Conservation (phyloP, 805 yeast species). For the Wickerhamomyces bovis region DNA sequence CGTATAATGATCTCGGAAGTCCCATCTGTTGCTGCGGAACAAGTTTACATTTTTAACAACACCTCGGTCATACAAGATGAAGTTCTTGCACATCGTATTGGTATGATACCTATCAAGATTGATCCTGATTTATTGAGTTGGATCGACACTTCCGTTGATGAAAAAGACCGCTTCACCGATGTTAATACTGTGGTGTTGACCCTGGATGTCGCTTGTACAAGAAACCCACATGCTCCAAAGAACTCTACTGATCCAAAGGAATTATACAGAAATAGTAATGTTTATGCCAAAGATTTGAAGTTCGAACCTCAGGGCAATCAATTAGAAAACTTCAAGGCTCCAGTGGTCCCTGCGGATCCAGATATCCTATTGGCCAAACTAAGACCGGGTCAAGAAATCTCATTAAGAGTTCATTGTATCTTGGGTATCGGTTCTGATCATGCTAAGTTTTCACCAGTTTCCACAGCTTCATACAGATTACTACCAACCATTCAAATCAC, state of each 20-base stretch:
- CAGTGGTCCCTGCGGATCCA: constrained; percentile 79
- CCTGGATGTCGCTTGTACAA: constrained; percentile 76
- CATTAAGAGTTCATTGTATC: constrained; percentile 83
- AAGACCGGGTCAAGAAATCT: constrained; percentile 95
- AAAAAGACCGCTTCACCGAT: constrained; percentile 71
- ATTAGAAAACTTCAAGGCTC: constrained; percentile 59
- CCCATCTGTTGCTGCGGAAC: constrained; percentile 93
- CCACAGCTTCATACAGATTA: constrained; percentile 93
- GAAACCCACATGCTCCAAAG: constrained; percentile 76
- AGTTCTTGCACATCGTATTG: constrained; percentile 92
- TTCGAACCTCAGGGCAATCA: constrained; percentile 93
- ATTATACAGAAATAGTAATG: constrained; percentile 75
- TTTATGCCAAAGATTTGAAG: constrained; percentile 83
- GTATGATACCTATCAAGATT: constrained; percentile 82
- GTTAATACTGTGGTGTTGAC: constrained; percentile 84
- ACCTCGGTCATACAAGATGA: constrained; percentile 97
- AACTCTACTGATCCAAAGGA: constrained; percentile 77
- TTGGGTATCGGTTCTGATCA: constrained; percentile 93
- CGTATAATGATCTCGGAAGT: constrained; percentile 96
- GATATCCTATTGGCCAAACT: constrained; percentile 86
- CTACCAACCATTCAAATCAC: constrained; percentile 80
- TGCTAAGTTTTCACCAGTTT: constrained; percentile 95
- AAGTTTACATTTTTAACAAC: constrained; percentile 84
- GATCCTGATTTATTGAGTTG: constrained; percentile 87
- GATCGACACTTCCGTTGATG: constrained; percentile 64